Percentiles rank a stretch among this genome's conserved stretches.
These are phyloP conservation scores for Flaveria brownii DNA, from an alignment of 129 eudicot genomes.

Conservation along the genomic window DNA sequence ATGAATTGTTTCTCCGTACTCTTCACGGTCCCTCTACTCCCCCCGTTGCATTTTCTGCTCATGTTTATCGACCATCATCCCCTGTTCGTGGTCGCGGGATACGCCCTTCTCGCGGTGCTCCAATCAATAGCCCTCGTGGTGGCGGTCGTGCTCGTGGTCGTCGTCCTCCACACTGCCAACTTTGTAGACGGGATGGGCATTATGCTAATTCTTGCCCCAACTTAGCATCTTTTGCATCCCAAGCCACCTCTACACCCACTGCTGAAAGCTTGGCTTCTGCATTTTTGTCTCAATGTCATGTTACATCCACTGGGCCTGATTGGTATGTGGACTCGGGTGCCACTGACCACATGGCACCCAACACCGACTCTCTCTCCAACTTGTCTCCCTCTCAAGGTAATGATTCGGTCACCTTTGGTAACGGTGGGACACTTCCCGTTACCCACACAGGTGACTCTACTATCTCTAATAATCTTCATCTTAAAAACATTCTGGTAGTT, in stretches of 20 bases:
- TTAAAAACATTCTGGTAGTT: background rate
- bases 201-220: background rate
- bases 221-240: background rate
- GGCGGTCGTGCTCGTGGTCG: background rate
- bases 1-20: too few relatives aligned
- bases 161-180: background rate
- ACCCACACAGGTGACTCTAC: background rate
- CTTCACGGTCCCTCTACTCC: too few relatives aligned
- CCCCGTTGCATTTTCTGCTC: too few relatives aligned
- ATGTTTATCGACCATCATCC: too few relatives aligned
- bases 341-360: background rate
- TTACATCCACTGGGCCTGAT: background rate
- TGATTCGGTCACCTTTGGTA: too few relatives aligned
- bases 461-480: too few relatives aligned
- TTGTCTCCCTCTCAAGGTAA: background rate
- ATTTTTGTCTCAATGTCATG: background rate
- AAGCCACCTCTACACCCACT: too few relatives aligned
- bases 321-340: background rate
- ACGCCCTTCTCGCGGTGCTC: background rate
- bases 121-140: too few relatives aligned
- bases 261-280: background rate
- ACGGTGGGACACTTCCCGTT: background rate
- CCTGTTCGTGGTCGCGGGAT: too few relatives aligned
- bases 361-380: background rate
- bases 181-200: background rate